Evolutionary conservation across 176 grass and related monocot species (phyloP).

Genomic region (Secale cereale): DNA sequence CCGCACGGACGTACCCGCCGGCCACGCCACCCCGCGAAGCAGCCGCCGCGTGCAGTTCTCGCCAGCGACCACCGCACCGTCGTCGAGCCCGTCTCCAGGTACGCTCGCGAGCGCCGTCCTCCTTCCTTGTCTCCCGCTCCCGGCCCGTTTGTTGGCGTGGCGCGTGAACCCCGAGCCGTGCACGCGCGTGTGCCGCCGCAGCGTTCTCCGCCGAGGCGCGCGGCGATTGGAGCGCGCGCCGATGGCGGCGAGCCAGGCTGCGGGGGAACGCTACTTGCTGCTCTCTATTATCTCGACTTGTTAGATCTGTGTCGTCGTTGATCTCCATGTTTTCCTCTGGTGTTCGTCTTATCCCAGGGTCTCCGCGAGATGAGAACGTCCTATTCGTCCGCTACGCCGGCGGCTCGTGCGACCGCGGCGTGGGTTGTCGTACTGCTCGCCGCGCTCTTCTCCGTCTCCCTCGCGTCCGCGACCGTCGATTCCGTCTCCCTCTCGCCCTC

Average conservation of each 20-base stretch:
- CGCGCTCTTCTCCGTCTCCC: neutral
- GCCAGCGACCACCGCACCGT: neutral
- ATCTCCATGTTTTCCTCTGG: neutral
- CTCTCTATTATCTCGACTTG: neutral
- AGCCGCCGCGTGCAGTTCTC: neutral
- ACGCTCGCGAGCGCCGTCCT: neutral
- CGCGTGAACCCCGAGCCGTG: neutral
- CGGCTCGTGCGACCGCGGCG: neutral
- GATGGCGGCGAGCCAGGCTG: neutral
- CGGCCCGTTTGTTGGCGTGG: neutral
- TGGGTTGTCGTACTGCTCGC: conserved; percentile 11
- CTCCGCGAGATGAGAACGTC: neutral
- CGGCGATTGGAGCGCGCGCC: no score
- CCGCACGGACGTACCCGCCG: neutral
- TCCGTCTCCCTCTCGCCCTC: neutral
- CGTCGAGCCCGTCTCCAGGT: neutral
- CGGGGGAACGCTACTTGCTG: no score
- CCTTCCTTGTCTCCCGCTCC: neutral
- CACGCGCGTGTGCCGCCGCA: neutral
- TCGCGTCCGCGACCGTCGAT: neutral
- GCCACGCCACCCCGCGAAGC: neutral
- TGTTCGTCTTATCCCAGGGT: conserved; percentile 1
- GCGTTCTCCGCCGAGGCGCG: neutral
- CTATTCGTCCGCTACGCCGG: neutral
- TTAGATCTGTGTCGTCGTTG: neutral